A percentile compares a stretch with the other conserved stretches of the same genome.
These are phyloP conservation scores for Chenopodium quinoa DNA, from an alignment of 148 eudicot genomes.

Conservation along the genomic window DNA sequence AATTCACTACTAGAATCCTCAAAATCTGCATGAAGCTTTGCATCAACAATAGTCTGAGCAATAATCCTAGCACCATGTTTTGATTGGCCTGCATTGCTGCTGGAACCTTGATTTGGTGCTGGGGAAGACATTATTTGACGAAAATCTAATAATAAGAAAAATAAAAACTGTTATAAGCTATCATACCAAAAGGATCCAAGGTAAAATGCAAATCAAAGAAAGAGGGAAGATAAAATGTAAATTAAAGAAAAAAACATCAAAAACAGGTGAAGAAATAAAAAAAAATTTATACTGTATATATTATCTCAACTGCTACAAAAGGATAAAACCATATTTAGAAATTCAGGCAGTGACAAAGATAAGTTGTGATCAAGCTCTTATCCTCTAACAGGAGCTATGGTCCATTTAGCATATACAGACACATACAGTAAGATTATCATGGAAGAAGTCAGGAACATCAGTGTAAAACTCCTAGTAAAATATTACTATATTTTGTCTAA, in stretches of 20 bases:
- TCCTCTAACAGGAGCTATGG: neutral
- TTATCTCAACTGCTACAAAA: neutral
- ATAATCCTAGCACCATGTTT: constrained; percentile 64
- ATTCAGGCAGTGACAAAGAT: neutral
- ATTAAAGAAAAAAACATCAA: neutral
- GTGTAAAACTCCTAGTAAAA: neutral
- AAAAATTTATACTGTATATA: too few species aligned
- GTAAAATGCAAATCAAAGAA: neutral
- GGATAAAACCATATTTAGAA: neutral
- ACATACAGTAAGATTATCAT: neutral
- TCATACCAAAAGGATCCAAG: neutral
- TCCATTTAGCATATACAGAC: neutral
- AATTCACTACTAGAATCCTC: constrained; percentile 69
- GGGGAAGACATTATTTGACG: constrained; percentile 62
- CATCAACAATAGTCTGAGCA: constrained; percentile 81
- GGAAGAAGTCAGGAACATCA: neutral
- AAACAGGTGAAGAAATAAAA: too few species aligned
- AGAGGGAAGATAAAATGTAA: neutral
- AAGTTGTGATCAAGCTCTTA: neutral
- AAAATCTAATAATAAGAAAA: constrained; percentile 1
- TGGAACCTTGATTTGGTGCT: constrained; percentile 57
- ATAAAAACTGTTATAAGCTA: neutral
- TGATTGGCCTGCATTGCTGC: constrained; percentile 49
- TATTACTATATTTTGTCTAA: neutral
- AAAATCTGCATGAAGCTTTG: constrained; percentile 80